A percentile compares a stretch with the other conserved stretches of the same genome.
phyloP scores from a whole-genome alignment of 306 rosid genomes.

The Sechiopsis laciniata region DNA sequence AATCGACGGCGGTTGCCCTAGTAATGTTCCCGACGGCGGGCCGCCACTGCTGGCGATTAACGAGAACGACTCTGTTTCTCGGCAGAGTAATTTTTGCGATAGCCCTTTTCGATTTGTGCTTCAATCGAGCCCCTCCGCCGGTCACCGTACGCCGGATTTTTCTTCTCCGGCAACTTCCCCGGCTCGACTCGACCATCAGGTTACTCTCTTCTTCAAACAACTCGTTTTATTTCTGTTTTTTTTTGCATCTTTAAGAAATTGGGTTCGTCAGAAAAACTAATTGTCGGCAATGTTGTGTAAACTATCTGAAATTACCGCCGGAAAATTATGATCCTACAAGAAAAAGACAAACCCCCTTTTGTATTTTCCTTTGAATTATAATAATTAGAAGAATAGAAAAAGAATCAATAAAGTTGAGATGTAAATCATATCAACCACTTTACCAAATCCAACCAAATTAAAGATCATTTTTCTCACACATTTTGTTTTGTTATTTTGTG shows the following conservation, averaged over 20 bases:
- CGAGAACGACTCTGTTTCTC: conserved; percentile 14
- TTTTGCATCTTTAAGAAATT: background rate
- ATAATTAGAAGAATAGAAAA: background rate
- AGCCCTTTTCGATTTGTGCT: conserved; percentile 74
- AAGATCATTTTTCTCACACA: background rate
- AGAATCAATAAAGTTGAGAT: conserved; percentile 28
- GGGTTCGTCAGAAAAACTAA: background rate
- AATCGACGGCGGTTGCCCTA: conserved; percentile 17
- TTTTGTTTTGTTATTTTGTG: conserved; percentile 5
- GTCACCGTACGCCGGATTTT: conserved; percentile 58
- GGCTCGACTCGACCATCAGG: conserved; percentile 45
- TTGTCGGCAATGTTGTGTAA: conserved; percentile 17
- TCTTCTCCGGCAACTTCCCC: conserved; percentile 55
- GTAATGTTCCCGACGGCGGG: conserved; percentile 2
- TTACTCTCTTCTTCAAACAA: conserved; percentile 28
- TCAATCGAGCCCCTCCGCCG: conserved; percentile 35
- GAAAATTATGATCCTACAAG: background rate
- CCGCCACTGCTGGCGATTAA: conserved; percentile 8
- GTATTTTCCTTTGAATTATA: conserved; percentile 18
- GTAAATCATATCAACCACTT: conserved; percentile 20
- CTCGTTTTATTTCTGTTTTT: background rate
- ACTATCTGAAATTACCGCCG: conserved; percentile 13
- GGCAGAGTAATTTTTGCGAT: conserved; percentile 26
- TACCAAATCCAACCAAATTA: conserved; percentile 4
- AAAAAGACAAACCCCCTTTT: conserved; percentile 19